Evolutionary conservation across 805 yeast species (phyloP).

Genomic region (Kodamaea hsintzibuensis): DNA sequence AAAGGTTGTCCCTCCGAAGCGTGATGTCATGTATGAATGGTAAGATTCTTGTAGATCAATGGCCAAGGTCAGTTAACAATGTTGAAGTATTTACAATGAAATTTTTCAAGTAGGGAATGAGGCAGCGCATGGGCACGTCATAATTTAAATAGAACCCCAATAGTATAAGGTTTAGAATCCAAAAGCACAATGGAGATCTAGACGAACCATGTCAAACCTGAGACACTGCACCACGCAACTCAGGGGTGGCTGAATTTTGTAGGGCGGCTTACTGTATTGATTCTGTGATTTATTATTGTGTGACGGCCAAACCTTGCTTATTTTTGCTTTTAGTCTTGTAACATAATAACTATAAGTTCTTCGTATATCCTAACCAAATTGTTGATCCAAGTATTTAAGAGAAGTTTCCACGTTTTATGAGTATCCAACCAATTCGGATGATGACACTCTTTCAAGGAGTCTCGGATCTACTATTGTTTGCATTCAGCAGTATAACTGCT

Average conservation of each 20-base stretch:
- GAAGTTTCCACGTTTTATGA: not conserved
- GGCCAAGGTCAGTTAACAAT: not conserved
- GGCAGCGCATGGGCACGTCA: not conserved
- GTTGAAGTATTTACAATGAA: not conserved
- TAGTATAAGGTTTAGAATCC: not conserved
- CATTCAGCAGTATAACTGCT: constrained; percentile 3
- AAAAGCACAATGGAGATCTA: not conserved
- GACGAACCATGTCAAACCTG: not conserved
- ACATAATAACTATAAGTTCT: not conserved
- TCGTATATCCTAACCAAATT: not conserved
- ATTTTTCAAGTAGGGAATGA: not conserved
- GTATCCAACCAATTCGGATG: not conserved
- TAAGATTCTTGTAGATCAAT: not conserved
- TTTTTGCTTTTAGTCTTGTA: not conserved
- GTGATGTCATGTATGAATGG: not conserved
- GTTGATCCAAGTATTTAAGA: not conserved
- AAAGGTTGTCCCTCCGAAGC: not conserved
- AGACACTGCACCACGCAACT: not conserved
- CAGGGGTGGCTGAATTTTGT: not conserved
- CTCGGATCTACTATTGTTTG: constrained; percentile 2
- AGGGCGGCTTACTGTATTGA: not conserved
- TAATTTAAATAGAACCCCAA: not conserved
- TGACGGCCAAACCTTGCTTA: not conserved
- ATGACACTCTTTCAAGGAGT: not conserved
- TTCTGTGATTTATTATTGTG: not conserved